Evolutionary conservation across 2,329 filamentous ascomycete species (phyloP).

Genomic region (Hypoxylon sp.): DNA sequence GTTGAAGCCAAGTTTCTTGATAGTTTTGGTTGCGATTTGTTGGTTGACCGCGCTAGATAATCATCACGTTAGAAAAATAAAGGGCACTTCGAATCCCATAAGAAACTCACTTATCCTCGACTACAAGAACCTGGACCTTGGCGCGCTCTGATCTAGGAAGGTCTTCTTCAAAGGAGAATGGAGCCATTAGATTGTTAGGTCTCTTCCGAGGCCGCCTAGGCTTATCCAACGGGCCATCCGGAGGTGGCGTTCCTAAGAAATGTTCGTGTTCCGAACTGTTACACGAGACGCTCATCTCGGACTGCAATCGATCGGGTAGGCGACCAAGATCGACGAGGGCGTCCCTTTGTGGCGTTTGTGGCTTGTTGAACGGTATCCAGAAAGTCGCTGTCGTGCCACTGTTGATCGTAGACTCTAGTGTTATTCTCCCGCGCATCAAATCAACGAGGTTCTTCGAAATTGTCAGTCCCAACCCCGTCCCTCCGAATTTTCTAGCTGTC

Average conservation of each 20-base stretch:
- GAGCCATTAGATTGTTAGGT: slow-evolving; percentile 56
- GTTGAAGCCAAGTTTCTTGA: slow-evolving; percentile 79
- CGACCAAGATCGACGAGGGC: slow-evolving; percentile 73
- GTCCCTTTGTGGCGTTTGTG: slow-evolving; percentile 64
- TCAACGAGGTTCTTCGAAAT: slow-evolving; percentile 87
- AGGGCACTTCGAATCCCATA: neutral
- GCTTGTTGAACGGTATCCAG: slow-evolving; percentile 82
- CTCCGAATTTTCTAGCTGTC: slow-evolving; percentile 83
- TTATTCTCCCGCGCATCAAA: slow-evolving; percentile 83
- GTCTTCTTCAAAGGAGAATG: slow-evolving; percentile 56
- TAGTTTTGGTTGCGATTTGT: slow-evolving; percentile 82
- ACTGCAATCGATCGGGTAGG: slow-evolving; percentile 77
- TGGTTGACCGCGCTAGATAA: slow-evolving; percentile 73
- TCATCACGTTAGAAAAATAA: slow-evolving; percentile 36
- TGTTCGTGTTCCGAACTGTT: slow-evolving; percentile 76
- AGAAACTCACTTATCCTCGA: slow-evolving; percentile 80
- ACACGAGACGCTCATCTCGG: slow-evolving; percentile 75
- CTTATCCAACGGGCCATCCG: slow-evolving; percentile 51
- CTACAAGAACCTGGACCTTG: slow-evolving; percentile 79
- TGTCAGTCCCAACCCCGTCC: slow-evolving; percentile 82
- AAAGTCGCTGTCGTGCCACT: slow-evolving; percentile 82
- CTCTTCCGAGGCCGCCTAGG: slow-evolving; percentile 49
- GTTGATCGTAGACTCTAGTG: slow-evolving; percentile 76
- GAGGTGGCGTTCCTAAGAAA: slow-evolving; percentile 61
- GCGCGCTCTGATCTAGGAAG: slow-evolving; percentile 71